Evolutionary conservation across 1,139 yeast species (phyloP).

Genomic region (Candida labiduridarum): DNA sequence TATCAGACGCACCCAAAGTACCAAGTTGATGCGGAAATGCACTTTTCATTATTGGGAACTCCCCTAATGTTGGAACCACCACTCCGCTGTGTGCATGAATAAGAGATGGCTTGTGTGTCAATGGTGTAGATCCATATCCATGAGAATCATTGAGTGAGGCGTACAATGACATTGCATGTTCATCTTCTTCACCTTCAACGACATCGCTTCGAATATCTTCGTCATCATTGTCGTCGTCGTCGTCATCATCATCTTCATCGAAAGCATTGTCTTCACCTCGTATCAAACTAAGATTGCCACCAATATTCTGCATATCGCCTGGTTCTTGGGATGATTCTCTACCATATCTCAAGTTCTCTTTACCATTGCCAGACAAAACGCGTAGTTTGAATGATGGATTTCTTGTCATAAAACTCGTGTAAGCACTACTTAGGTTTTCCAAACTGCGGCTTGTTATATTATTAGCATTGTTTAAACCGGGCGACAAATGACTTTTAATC

Average conservation of each 20-base stretch:
- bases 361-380: conserved; percentile 20
- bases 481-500: conserved; percentile 20
- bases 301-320: conserved; percentile 10
- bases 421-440: conserved; percentile 24
- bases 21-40: conserved; percentile 11
- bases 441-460: conserved; percentile 19
- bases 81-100: conserved; percentile 29
- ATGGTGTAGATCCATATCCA: conserved; percentile 18
- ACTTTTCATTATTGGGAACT: conserved; percentile 41
- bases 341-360: conserved; percentile 13
- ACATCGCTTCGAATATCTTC: conserved; percentile 20
- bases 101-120: conserved; percentile 18
- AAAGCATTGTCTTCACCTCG: conserved; percentile 4
- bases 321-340: conserved; percentile 13
- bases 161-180: conserved; percentile 53
- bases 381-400: conserved; percentile 22
- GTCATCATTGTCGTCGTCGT: conserved; percentile 16
- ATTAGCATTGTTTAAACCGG: conserved; percentile 11
- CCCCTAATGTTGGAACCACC: conserved; percentile 47
- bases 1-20: not conserved
- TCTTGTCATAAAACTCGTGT: conserved; percentile 22
- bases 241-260: conserved; percentile 18
- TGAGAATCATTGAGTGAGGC: conserved; percentile 39
- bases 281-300: conserved; percentile 1
- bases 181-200: conserved; percentile 48